A percentile compares a stretch with the other conserved stretches of the same genome.
These are phyloP conservation scores for Dryas alaskensis DNA, from an alignment of 306 rosid genomes.

Conservation along the genomic window DNA sequence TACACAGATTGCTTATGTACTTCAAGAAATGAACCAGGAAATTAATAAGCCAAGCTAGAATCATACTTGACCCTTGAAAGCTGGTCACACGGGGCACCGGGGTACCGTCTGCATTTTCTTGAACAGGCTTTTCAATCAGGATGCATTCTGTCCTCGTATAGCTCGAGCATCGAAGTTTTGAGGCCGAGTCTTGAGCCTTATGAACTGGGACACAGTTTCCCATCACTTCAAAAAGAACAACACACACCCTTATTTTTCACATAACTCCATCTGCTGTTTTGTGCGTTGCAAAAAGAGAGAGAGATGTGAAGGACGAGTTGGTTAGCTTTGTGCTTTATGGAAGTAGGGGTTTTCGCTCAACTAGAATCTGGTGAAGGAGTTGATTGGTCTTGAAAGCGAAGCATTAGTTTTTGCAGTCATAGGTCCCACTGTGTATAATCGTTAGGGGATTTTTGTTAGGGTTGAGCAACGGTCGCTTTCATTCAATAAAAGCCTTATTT, in stretches of 20 bases:
- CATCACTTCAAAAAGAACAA: constrained; percentile 7
- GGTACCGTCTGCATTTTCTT: not conserved
- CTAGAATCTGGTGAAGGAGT: constrained; percentile 23
- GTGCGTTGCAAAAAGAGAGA: not conserved
- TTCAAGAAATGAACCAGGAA: not conserved
- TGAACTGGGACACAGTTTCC: constrained; percentile 38
- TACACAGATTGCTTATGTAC: not conserved
- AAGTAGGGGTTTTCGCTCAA: constrained; percentile 16
- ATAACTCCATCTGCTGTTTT: not conserved
- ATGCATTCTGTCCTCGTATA: constrained; percentile 13
- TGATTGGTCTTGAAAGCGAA: constrained; percentile 50
- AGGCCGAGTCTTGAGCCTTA: constrained; percentile 18
- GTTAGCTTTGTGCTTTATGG: constrained; percentile 17
- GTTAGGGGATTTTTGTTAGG: not conserved
- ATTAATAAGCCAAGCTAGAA: not conserved
- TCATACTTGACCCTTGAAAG: constrained; percentile 26
- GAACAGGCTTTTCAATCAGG: constrained; percentile 8
- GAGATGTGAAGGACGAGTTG: not conserved
- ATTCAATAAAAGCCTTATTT: not conserved
- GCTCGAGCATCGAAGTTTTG: constrained; percentile 23
- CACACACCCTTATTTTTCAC: not conserved
- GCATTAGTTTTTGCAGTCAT: constrained; percentile 26
- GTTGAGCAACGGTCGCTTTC: constrained; percentile 3
- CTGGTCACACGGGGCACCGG: constrained; percentile 10
- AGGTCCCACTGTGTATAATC: constrained; percentile 22